Conservation (phyloP, 345 rosid genomes). For the Hypericum androsaemum region DNA sequence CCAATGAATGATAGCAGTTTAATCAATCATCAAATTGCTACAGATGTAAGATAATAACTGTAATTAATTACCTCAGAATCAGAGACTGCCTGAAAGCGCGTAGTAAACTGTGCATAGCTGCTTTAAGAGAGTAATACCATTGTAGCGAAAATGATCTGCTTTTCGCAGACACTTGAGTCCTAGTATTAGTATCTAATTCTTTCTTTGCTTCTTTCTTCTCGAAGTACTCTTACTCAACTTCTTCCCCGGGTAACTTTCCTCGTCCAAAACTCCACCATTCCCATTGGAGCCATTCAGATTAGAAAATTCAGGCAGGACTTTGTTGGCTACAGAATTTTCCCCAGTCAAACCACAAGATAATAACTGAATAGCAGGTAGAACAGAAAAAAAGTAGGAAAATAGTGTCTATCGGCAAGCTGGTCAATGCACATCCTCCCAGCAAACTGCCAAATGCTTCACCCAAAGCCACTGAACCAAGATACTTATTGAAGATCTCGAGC, state of each 20-base stretch:
- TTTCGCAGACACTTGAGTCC: constrained; percentile 24
- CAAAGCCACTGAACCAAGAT: constrained; percentile 88
- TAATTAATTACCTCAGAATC: too few relatives aligned
- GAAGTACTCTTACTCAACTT: constrained; percentile 29
- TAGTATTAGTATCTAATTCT: constrained; percentile 18
- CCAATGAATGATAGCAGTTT: too few relatives aligned
- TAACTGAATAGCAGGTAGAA: too few relatives aligned
- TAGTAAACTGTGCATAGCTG: too few relatives aligned
- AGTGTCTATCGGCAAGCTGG: too few relatives aligned
- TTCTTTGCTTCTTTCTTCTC: constrained; percentile 60
- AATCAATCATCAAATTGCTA: too few relatives aligned
- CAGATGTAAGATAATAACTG: too few relatives aligned
- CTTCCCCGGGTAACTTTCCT: constrained; percentile 23
- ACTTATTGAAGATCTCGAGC: constrained; percentile 93
- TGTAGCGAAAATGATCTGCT: too few relatives aligned
- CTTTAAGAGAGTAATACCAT: too few relatives aligned
- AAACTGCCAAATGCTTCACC: constrained; percentile 90
- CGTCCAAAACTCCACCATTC: constrained; percentile 20
- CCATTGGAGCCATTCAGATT: constrained; percentile 32
- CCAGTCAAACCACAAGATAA: constrained; percentile 64
- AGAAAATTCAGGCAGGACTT: constrained; percentile 22
- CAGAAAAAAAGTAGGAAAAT: too few relatives aligned
- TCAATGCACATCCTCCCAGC: constrained; percentile 75
- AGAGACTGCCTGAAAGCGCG: too few relatives aligned
- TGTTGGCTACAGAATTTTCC: constrained; percentile 36